Percentiles rank a stretch among this genome's conserved stretches.
phyloP scores from a whole-genome alignment of 2,329 filamentous ascomycete species.

The Aureobasidium sp. region DNA sequence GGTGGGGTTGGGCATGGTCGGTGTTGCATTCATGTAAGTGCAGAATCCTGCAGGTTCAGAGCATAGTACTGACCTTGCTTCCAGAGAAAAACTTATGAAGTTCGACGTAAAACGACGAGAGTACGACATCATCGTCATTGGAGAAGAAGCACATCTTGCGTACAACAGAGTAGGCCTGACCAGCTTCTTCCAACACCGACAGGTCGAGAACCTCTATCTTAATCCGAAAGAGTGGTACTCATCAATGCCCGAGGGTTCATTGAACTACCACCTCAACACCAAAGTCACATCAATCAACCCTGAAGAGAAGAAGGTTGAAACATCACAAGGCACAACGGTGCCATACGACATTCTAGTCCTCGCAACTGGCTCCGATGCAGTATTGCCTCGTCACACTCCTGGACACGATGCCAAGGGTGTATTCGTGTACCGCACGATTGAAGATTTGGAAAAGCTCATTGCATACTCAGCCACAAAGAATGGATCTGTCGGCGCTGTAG shows the following conservation, averaged over 20 bases:
- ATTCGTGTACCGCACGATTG: constrained; percentile 83
- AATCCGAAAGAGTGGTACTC: constrained; percentile 78
- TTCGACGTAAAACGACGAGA: constrained; percentile 66
- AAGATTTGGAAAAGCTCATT: constrained; percentile 71
- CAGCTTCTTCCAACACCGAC: constrained; percentile 78
- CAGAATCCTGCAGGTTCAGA: no score
- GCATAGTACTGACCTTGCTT: neutral
- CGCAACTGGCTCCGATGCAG: constrained; percentile 77
- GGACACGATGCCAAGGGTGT: constrained; percentile 74
- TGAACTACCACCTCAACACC: constrained; percentile 70
- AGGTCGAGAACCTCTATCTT: constrained; percentile 79
- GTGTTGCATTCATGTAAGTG: constrained; percentile 74
- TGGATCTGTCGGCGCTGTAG: constrained; percentile 63
- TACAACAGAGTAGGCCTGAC: constrained; percentile 89
- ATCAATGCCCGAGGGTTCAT: constrained; percentile 54
- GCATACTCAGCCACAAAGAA: constrained; percentile 58
- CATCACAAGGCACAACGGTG: constrained; percentile 60
- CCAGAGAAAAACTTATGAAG: constrained; percentile 80
- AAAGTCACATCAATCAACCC: constrained; percentile 60
- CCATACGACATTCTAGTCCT: constrained; percentile 74
- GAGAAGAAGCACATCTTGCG: constrained; percentile 78
- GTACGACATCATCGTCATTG: constrained; percentile 77
- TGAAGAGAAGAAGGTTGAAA: constrained; percentile 57
- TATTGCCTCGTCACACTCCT: constrained; percentile 63
- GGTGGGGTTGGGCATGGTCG: constrained; percentile 87